Conservation (phyloP, 345 rosid species). For the Citrus reticulata region DNA sequence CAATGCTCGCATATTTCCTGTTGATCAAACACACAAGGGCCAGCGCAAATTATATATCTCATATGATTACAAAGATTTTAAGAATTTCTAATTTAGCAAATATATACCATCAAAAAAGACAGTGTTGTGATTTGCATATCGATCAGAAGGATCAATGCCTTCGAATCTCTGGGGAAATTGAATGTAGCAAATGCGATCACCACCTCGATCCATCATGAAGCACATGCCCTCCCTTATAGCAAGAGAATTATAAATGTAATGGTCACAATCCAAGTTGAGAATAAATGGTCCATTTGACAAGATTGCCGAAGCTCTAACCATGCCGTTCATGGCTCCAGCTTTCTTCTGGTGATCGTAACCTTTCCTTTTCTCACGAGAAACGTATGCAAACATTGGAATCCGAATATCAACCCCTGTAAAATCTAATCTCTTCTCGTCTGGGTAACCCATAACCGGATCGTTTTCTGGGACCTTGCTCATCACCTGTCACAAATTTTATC, state of each 20-base stretch:
- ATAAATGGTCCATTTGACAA: constrained; percentile 85
- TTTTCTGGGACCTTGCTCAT: constrained; percentile 82
- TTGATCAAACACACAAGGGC: neutral
- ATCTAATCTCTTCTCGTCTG: constrained; percentile 59
- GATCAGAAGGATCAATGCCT: constrained; percentile 94
- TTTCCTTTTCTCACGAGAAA: constrained; percentile 79
- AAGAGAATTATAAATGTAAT: constrained; percentile 65
- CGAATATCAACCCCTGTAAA: constrained; percentile 76
- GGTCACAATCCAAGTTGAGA: constrained; percentile 87
- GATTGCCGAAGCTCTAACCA: constrained; percentile 93
- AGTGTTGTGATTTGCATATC: constrained; percentile 86
- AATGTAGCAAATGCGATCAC: constrained; percentile 83
- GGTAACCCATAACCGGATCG: constrained; percentile 67
- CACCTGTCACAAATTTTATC: constrained; percentile 28
- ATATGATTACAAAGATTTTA: too few relatives aligned
- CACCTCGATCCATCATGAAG: constrained; percentile 98
- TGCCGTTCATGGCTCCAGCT: constrained; percentile 92
- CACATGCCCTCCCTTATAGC: constrained; percentile 93
- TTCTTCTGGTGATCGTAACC: constrained; percentile 92
- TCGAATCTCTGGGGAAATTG: constrained; percentile 94
- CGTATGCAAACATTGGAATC: constrained; percentile 79
- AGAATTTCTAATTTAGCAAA: too few relatives aligned
- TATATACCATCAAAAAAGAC: constrained; percentile 78
- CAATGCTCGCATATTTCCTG: constrained; percentile 93
- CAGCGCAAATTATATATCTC: too few relatives aligned